Evolutionary conservation across 768 basidiomycete species (phyloP).

Genomic region (Pholiota microspora): DNA sequence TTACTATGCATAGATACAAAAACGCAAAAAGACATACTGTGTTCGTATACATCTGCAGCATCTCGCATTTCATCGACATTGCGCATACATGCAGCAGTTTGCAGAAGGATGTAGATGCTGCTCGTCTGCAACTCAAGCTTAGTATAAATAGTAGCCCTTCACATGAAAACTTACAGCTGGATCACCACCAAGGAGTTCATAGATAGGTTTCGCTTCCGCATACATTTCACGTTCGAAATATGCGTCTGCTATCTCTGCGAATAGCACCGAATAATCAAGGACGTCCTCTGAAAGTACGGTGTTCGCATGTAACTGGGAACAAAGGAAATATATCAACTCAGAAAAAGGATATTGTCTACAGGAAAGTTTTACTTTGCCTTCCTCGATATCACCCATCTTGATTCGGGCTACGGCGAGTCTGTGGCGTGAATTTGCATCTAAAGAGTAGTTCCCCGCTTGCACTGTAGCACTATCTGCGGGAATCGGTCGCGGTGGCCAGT

Average conservation of each 20-base stretch:
- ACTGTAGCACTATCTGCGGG: constrained; percentile 42
- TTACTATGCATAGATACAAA: not conserved
- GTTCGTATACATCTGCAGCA: constrained; percentile 81
- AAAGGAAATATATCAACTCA: not conserved
- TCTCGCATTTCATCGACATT: constrained; percentile 73
- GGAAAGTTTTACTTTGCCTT: constrained; percentile 65
- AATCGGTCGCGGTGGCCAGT: constrained; percentile 22
- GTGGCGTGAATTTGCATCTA: constrained; percentile 80
- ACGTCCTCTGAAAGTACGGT: constrained; percentile 72
- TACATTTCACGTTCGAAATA: constrained; percentile 77
- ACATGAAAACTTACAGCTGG: constrained; percentile 51
- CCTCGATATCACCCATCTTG: constrained; percentile 73
- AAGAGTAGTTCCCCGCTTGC: constrained; percentile 53
- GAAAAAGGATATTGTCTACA: not conserved
- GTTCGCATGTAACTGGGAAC: constrained; percentile 68
- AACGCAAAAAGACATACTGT: constrained; percentile 46
- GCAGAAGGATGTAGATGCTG: constrained; percentile 65
- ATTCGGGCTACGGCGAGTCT: constrained; percentile 81
- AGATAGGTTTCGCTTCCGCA: constrained; percentile 76
- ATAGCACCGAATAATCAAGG: constrained; percentile 73
- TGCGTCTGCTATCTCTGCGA: constrained; percentile 82
- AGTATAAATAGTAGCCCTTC: not conserved
- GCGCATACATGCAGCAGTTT: constrained; percentile 80
- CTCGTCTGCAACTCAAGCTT: constrained; percentile 53
- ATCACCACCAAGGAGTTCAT: constrained; percentile 73